These are phyloP conservation scores for Trichoderma sp. DNA, from an alignment of 2,329 filamentous ascomycete species.

Conservation along the genomic window DNA sequence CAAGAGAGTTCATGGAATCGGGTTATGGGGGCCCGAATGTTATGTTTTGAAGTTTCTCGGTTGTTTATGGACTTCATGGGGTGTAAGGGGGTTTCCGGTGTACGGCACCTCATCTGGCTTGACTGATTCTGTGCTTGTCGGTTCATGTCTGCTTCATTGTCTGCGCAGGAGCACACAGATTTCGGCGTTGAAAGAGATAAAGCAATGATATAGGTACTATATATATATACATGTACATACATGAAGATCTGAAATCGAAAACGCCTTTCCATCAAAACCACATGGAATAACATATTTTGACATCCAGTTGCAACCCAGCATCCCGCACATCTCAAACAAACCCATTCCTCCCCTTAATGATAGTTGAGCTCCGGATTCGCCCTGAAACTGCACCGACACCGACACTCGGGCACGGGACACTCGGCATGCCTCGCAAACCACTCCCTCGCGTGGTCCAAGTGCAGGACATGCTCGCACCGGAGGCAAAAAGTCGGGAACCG, in stretches of 20 bases:
- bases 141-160: neutral
- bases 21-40: neutral
- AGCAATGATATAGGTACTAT: neutral
- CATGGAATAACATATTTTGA: too few species aligned
- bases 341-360: conserved; percentile 34
- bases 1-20: neutral
- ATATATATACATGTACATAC: neutral
- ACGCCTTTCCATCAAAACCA: neutral
- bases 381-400: conserved; percentile 64
- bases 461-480: conserved; percentile 67
- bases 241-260: neutral
- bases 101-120: too few species aligned
- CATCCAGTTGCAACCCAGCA: neutral
- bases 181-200: too few species aligned
- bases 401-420: conserved; percentile 69
- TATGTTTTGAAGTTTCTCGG: neutral
- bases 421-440: conserved; percentile 68
- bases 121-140: too few species aligned
- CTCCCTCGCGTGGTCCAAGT: conserved; percentile 66
- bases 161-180: neutral
- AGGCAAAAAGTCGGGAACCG: conserved; percentile 71
- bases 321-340: neutral
- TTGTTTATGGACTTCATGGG: neutral
- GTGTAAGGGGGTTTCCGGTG: neutral
- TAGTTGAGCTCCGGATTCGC: conserved; percentile 63